Evolutionary conservation across 352 stramenopile species (phyloP).

Genomic region (Phytophthora lateralis): DNA sequence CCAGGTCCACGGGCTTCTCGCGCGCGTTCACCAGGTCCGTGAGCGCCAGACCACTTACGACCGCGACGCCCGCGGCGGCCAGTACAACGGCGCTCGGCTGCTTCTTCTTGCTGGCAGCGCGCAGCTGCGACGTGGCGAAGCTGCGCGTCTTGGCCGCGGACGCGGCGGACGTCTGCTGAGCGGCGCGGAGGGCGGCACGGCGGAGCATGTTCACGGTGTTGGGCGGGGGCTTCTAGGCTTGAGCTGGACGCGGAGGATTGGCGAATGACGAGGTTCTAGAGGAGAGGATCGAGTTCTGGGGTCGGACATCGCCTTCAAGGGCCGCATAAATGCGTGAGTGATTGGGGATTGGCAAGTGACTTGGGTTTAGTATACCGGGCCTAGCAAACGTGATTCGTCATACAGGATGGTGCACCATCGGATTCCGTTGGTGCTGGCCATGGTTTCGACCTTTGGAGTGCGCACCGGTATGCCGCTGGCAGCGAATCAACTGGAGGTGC

Average conservation of each 20-base stretch:
- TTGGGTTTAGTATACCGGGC: constrained; percentile 8
- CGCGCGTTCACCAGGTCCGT: constrained; percentile 70
- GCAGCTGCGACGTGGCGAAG: constrained; percentile 52
- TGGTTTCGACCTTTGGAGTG: too few species aligned
- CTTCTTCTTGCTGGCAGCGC: constrained; percentile 42
- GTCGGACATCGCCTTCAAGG: constrained; percentile 38
- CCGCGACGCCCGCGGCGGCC: constrained; percentile 56
- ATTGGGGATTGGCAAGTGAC: constrained; percentile 13
- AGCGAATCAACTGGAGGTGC: background rate
- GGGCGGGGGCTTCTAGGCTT: constrained; percentile 10
- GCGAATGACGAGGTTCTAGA: constrained; percentile 28
- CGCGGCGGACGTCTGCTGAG: constrained; percentile 34
- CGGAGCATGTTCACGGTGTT: constrained; percentile 47
- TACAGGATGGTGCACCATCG: constrained; percentile 14
- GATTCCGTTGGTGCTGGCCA: constrained; percentile 19
- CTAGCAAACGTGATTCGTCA: constrained; percentile 5
- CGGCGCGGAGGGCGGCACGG: constrained; percentile 36
- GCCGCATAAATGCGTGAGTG: constrained; percentile 20
- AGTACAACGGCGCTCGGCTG: constrained; percentile 54
- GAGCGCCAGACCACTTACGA: constrained; percentile 64
- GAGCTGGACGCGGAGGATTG: constrained; percentile 39
- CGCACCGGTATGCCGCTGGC: too few species aligned
- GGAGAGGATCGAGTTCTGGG: background rate
- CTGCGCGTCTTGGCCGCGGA: constrained; percentile 55
- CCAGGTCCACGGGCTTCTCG: constrained; percentile 72